These are phyloP conservation scores for Geotrichum candidum DNA, from an alignment of 1,139 yeast genomes.

Conservation along the genomic window DNA sequence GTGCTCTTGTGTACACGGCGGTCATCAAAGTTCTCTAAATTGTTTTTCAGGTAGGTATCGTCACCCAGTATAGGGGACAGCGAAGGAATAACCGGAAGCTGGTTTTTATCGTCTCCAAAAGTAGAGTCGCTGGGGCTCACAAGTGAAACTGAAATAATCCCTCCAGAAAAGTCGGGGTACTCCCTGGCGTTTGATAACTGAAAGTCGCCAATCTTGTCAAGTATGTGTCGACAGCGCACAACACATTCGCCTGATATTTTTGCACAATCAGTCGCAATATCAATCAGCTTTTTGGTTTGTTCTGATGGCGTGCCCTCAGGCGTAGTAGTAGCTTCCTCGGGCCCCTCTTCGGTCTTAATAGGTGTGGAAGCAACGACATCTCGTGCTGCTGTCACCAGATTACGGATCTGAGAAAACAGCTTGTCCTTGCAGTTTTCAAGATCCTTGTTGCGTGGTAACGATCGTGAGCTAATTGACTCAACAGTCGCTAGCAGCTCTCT, in stretches of 20 bases:
- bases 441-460: slow-evolving; percentile 30
- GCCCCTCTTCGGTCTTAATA: slow-evolving; percentile 16
- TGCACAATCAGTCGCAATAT: slow-evolving; percentile 33
- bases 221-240: slow-evolving; percentile 42
- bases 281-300: slow-evolving; percentile 16
- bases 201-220: slow-evolving; percentile 67
- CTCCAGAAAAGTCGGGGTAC: slow-evolving; percentile 71
- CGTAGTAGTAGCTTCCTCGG: slow-evolving; percentile 4
- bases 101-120: slow-evolving; percentile 4
- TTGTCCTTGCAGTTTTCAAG: slow-evolving; percentile 36
- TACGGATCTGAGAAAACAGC: slow-evolving; percentile 33
- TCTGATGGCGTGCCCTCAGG: slow-evolving; percentile 7
- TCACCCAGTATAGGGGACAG: slow-evolving; percentile 16
- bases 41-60: neutral
- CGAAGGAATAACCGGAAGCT: slow-evolving; percentile 20
- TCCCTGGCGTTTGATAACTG: slow-evolving; percentile 57
- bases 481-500: slow-evolving; percentile 38
- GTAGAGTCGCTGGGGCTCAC: neutral
- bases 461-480: slow-evolving; percentile 31
- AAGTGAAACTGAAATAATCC: slow-evolving; percentile 39
- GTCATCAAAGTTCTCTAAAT: neutral
- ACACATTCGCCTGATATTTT: slow-evolving; percentile 38
- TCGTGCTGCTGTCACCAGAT: slow-evolving; percentile 28
- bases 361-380: slow-evolving; percentile 22
- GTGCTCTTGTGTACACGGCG: neutral